phyloP scores from a whole-genome alignment of 73 alveolate genomes.

The Symbiodinium natans region DNA sequence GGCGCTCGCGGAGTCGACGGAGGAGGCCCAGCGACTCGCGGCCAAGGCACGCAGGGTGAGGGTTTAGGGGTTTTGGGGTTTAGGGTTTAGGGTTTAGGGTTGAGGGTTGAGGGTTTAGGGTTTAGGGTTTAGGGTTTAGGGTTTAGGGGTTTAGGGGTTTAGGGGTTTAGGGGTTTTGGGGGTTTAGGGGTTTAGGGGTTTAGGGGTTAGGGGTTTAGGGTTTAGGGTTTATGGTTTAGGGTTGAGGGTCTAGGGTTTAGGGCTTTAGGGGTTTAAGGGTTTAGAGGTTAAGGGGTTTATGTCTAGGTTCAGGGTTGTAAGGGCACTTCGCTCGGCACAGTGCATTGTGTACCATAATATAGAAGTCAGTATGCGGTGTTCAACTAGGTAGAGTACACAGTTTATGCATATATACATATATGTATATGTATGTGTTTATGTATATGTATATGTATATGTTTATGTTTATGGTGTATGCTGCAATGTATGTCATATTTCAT shows the following conservation, averaged over 20 bases:
- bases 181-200: background rate
- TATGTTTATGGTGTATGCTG: too few relatives aligned
- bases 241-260: too few relatives aligned
- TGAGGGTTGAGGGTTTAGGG: too few relatives aligned
- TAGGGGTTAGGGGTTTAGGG: background rate
- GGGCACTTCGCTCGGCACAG: background rate
- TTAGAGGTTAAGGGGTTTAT: background rate
- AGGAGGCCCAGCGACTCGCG: conserved; percentile 28
- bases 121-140: too few relatives aligned
- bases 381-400: background rate
- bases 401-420: background rate
- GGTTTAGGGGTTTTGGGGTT: background rate
- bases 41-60: background rate
- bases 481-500: too few relatives aligned
- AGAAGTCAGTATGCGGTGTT: background rate
- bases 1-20: conserved; percentile 35
- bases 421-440: too few relatives aligned
- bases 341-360: background rate
- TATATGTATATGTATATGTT: too few relatives aligned
- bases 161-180: background rate
- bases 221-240: too few relatives aligned
- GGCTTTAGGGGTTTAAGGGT: background rate
- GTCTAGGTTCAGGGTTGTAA: background rate
- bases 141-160: background rate
- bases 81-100: background rate